Evolutionary conservation across 1,284 basidiomycete genomes (phyloP).

Genomic region (Kalmanozyma brasiliensis): DNA sequence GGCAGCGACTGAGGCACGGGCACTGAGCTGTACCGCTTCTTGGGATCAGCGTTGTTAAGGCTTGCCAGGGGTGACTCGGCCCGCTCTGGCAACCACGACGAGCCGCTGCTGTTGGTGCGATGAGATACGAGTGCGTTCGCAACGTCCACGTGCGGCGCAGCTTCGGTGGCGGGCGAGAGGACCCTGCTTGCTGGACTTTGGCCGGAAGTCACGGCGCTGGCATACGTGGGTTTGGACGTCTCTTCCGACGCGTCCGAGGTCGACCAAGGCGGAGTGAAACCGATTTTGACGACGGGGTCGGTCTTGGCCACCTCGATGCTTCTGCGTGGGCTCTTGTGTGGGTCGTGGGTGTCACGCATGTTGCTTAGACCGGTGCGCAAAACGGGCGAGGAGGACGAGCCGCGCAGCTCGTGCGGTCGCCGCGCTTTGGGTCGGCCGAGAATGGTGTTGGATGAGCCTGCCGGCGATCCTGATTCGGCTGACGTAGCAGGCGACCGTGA

Average conservation of each 20-base stretch:
- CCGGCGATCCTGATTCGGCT: slow-evolving; percentile 32
- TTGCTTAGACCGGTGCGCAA: slow-evolving; percentile 28
- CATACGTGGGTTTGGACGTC: slow-evolving; percentile 3
- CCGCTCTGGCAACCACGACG: slow-evolving; percentile 37
- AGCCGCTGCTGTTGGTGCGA: slow-evolving; percentile 23
- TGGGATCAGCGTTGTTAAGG: slow-evolving; percentile 24
- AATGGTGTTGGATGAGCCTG: slow-evolving; percentile 17
- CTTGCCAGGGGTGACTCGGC: slow-evolving; percentile 32
- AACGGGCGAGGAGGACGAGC: slow-evolving; percentile 40
- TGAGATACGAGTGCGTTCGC: slow-evolving; percentile 32
- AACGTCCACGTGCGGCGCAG: slow-evolving; percentile 32
- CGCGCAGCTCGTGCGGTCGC: slow-evolving; percentile 45
- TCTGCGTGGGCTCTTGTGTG: slow-evolving; percentile 28
- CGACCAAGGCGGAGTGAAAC: slow-evolving; percentile 24
- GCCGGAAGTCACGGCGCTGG: slow-evolving; percentile 3
- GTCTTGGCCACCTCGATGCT: slow-evolving; percentile 30
- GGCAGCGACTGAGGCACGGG: slow-evolving; percentile 23
- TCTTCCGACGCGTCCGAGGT: slow-evolving; percentile 6
- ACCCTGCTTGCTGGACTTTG: slow-evolving; percentile 37
- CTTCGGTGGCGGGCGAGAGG: slow-evolving; percentile 39
- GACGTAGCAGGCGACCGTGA: slow-evolving; percentile 42
- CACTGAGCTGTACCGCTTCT: slow-evolving; percentile 29
- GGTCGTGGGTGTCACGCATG: slow-evolving; percentile 29
- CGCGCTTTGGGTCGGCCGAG: slow-evolving; percentile 44
- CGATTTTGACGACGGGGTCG: slow-evolving; percentile 37